A percentile compares a stretch with the other conserved stretches of the same genome.
These are phyloP conservation scores for Lactifluus hygrophoroides DNA, from an alignment of 768 basidiomycete species.

Conservation along the genomic window DNA sequence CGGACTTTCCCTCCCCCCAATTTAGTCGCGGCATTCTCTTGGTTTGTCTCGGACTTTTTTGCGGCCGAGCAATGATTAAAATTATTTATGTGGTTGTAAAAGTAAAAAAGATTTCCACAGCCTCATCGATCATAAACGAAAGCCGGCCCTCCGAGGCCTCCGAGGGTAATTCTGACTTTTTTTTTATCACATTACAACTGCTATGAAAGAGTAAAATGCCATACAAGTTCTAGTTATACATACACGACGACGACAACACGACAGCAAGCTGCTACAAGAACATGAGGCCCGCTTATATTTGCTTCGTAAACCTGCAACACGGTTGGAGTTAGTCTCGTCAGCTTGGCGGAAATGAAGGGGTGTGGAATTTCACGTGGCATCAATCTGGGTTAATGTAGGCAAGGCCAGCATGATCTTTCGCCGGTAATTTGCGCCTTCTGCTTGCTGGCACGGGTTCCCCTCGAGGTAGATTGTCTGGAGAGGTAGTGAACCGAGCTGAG, in stretches of 20 bases:
- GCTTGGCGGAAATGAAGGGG: constrained; percentile 3
- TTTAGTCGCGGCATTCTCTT: background rate
- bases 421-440: constrained; percentile 70
- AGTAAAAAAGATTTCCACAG: background rate
- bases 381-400: constrained; percentile 87
- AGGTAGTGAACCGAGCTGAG: constrained; percentile 49
- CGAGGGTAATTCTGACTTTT: background rate
- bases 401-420: constrained; percentile 84
- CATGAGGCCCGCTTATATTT: constrained; percentile 10
- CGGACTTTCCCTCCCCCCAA: too few relatives aligned
- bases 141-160: background rate
- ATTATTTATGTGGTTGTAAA: too few relatives aligned
- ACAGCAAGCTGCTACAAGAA: background rate
- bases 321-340: background rate
- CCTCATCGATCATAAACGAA: background rate
- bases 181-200: too few relatives aligned
- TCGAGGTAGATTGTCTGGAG: constrained; percentile 92
- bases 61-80: background rate
- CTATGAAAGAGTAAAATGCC: too few relatives aligned
- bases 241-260: too few relatives aligned
- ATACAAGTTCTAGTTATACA: constrained; percentile 3
- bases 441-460: constrained; percentile 82
- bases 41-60: background rate
- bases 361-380: constrained; percentile 75
- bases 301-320: constrained; percentile 15